A percentile compares a stretch with the other conserved stretches of the same genome.
phyloP scores from a whole-genome alignment of 805 yeast genomes.

The Wickerhamomyces strasburgensis region DNA sequence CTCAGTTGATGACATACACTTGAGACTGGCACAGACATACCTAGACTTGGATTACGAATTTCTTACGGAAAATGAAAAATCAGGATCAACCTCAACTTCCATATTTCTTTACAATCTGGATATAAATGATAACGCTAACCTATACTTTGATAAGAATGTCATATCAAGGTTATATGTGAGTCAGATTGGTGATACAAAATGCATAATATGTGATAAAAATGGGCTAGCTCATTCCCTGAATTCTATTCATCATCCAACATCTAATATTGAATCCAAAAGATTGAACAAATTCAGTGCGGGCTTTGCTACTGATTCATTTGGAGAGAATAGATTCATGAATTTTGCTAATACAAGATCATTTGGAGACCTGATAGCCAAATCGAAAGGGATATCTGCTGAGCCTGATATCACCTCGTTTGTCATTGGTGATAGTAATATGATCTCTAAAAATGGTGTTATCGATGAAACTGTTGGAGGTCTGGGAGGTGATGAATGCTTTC shows the following conservation, averaged over 20 bases:
- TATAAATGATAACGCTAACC: constrained; percentile 24
- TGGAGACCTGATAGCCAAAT: constrained; percentile 81
- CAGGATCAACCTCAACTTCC: constrained; percentile 74
- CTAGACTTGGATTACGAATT: constrained; percentile 63
- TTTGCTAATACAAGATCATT: constrained; percentile 92
- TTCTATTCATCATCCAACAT: constrained; percentile 80
- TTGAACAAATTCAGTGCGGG: constrained; percentile 59
- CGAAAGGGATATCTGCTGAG: constrained; percentile 84
- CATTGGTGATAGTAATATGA: constrained; percentile 52
- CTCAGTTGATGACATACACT: constrained; percentile 48
- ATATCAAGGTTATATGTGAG: constrained; percentile 68
- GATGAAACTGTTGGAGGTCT: constrained; percentile 24
- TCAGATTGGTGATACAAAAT: constrained; percentile 91
- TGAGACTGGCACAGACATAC: constrained; percentile 60
- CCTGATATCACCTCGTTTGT: constrained; percentile 75
- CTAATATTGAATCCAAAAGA: constrained; percentile 71
- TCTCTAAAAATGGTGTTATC: constrained; percentile 26
- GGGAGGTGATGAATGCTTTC: constrained; percentile 85
- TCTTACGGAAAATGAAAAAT: constrained; percentile 26
- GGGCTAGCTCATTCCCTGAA: constrained; percentile 82
- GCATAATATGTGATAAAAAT: constrained; percentile 72
- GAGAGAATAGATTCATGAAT: constrained; percentile 75
- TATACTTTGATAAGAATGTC: constrained; percentile 53
- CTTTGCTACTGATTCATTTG: constrained; percentile 81
- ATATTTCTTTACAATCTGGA: constrained; percentile 47